These are phyloP conservation scores for Xylaria longipes DNA, from an alignment of 495 filamentous ascomycete genomes.

Conservation along the genomic window DNA sequence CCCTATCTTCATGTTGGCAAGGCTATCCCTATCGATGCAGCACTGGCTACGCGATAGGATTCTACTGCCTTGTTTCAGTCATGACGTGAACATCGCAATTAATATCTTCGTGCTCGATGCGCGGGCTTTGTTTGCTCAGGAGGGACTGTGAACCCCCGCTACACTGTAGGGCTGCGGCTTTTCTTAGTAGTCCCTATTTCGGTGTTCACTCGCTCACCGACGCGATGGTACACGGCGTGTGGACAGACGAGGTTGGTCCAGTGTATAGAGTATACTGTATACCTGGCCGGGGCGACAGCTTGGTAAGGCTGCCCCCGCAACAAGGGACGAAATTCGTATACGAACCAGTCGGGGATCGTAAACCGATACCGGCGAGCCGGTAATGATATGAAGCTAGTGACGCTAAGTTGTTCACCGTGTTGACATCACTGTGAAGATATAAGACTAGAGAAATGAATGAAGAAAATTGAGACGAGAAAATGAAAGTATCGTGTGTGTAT, in stretches of 20 bases:
- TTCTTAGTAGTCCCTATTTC: neutral
- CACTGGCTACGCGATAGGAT: neutral
- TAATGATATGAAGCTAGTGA: neutral
- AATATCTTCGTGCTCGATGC: neutral
- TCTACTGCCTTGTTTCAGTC: neutral
- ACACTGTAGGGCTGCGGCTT: neutral
- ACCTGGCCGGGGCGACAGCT: neutral
- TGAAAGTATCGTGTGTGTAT: neutral
- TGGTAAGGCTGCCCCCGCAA: conserved; percentile 3
- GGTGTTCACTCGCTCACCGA: conserved; percentile 21
- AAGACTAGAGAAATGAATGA: neutral
- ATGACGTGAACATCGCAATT: neutral
- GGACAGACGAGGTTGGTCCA: neutral
- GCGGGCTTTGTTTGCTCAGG: neutral
- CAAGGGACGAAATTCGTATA: conserved; percentile 12
- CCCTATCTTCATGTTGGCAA: neutral
- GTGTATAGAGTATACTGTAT: neutral
- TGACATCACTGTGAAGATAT: neutral
- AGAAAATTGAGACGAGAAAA: conserved; percentile 3
- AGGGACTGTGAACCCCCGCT: neutral
- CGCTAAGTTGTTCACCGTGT: neutral
- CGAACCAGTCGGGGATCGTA: conserved; percentile 13
- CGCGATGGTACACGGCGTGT: neutral
- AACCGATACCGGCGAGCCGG: neutral
- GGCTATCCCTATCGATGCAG: neutral